Conservation (phyloP, 2,329 filamentous ascomycete species). For the Ophiostoma ips region DNA sequence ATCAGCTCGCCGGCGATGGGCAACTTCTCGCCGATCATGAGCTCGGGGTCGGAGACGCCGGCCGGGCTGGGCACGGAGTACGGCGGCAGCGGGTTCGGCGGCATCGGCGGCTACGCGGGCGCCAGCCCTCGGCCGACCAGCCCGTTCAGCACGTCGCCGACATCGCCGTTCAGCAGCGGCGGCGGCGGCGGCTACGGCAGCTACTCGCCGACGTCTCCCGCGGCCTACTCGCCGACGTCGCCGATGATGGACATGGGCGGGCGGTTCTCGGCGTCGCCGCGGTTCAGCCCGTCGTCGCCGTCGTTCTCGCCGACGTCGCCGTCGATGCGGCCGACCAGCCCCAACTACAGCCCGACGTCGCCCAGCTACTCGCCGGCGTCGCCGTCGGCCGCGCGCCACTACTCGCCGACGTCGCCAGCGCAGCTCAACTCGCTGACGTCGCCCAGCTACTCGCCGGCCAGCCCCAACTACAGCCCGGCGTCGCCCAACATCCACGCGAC, state of each 20-base stretch:
- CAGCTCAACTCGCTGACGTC: constrained; percentile 64
- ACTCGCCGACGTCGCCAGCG: constrained; percentile 57
- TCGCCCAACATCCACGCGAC: constrained; percentile 43
- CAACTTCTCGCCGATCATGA: constrained; percentile 66
- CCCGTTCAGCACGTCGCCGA: constrained; percentile 60
- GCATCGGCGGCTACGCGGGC: constrained; percentile 38
- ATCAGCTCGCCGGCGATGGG: constrained; percentile 48
- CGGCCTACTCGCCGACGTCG: constrained; percentile 66
- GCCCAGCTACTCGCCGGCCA: constrained; percentile 57
- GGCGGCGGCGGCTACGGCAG: constrained; percentile 38
- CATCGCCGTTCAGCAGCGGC: constrained; percentile 47
- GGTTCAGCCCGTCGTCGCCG: constrained; percentile 49
- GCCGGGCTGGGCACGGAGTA: constrained; percentile 52
- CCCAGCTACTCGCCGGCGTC: constrained; percentile 52
- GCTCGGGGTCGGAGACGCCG: constrained; percentile 56
- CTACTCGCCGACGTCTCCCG: constrained; percentile 67
- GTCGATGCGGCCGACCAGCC: constrained; percentile 39
- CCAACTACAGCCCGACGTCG: constrained; percentile 51
- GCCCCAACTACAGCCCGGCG: constrained; percentile 58
- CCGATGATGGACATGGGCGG: constrained; percentile 43
- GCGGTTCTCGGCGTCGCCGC: constrained; percentile 40
- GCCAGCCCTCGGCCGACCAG: constrained; percentile 59
- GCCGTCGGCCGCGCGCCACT: constrained; percentile 41
- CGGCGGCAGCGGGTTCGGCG: constrained; percentile 33
- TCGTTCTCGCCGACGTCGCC: constrained; percentile 51